Evolutionary conservation across 805 yeast genomes (phyloP).

Genomic region (Pichia occidentalis): DNA sequence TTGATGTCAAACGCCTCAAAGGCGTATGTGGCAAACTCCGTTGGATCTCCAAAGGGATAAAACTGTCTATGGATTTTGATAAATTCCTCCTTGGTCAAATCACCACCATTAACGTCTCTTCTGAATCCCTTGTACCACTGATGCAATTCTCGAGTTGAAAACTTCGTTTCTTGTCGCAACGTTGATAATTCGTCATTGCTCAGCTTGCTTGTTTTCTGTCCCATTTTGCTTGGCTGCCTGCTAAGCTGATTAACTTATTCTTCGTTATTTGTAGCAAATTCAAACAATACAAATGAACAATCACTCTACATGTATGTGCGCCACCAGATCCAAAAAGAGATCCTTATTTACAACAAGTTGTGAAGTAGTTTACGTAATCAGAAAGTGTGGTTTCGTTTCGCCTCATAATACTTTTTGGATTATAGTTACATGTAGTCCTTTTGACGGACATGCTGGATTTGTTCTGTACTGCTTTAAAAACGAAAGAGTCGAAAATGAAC

Average conservation of each 20-base stretch:
- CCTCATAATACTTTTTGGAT: no score
- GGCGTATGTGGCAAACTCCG: slow-evolving; percentile 80
- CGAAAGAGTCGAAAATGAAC: background rate
- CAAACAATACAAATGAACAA: background rate
- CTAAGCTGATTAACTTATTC: no score
- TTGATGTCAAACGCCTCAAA: slow-evolving; percentile 87
- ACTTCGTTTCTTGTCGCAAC: slow-evolving; percentile 79
- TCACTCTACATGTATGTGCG: no score
- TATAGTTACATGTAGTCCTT: no score
- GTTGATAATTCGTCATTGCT: slow-evolving; percentile 84
- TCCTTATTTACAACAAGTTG: no score
- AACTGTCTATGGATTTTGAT: slow-evolving; percentile 90
- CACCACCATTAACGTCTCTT: slow-evolving; percentile 91
- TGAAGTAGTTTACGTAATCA: no score
- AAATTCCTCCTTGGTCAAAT: slow-evolving; percentile 78
- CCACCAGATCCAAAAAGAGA: no score
- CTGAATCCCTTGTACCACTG: slow-evolving; percentile 98
- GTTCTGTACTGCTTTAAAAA: background rate
- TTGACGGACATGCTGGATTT: no score
- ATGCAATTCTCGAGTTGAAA: slow-evolving; percentile 88
- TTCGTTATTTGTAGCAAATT: background rate
- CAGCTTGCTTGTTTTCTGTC: slow-evolving; percentile 87
- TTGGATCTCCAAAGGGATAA: slow-evolving; percentile 97
- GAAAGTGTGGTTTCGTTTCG: no score
- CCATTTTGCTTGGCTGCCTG: slow-evolving; percentile 72